These are phyloP conservation scores for Syncephalastrum sp. DNA, from an alignment of 371 early-diverging fungal genomes.

Conservation along the genomic window DNA sequence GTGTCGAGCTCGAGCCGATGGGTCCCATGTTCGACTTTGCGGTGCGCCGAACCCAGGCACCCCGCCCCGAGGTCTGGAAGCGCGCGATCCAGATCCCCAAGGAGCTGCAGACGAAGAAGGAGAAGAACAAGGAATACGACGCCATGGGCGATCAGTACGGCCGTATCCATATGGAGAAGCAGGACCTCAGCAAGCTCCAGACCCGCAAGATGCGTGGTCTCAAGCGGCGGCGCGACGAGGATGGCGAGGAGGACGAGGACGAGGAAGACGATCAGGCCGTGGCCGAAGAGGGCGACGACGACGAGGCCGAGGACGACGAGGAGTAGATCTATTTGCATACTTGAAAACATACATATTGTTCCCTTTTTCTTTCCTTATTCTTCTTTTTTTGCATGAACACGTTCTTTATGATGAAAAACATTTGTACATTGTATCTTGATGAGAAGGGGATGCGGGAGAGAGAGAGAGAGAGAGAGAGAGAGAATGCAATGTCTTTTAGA, in stretches of 20 bases:
- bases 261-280: conserved; percentile 6
- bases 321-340: background rate
- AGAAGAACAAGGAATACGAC: conserved; percentile 89
- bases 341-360: conserved; percentile 3
- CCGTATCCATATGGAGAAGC: conserved; percentile 89
- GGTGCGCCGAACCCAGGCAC: conserved; percentile 72
- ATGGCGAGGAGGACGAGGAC: conserved; percentile 39
- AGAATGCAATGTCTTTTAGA: too few relatives aligned
- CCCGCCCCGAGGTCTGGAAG: conserved; percentile 82
- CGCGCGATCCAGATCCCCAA: conserved; percentile 79
- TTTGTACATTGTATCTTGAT: too few relatives aligned
- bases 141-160: conserved; percentile 92
- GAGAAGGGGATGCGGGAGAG: too few relatives aligned
- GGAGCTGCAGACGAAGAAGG: conserved; percentile 85
- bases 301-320: background rate
- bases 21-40: conserved; percentile 88
- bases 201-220: conserved; percentile 98
- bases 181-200: conserved; percentile 89
- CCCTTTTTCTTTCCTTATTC: background rate
- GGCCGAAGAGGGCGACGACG: conserved; percentile 7
- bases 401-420: too few relatives aligned
- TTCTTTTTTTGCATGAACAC: too few relatives aligned
- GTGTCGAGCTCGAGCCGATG: conserved; percentile 92
- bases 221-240: conserved; percentile 61
- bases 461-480: too few relatives aligned